A percentile compares a stretch with the other conserved stretches of the same genome.
Evolutionary conservation across 2,329 filamentous ascomycete genomes (phyloP).

Genomic region (Cordyceps cateniannulata): DNA sequence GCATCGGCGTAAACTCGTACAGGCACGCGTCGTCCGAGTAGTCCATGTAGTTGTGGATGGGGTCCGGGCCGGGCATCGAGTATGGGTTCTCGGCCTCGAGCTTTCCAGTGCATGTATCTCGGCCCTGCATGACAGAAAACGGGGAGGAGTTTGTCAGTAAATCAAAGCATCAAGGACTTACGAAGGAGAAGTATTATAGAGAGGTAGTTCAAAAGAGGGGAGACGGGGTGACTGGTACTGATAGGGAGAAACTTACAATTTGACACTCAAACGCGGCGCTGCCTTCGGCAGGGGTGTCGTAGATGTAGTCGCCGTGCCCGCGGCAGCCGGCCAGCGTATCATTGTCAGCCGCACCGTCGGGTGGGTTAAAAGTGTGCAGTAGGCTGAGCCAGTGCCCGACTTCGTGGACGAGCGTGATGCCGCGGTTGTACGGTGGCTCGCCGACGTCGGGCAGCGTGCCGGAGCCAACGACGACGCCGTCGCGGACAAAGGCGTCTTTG

Average conservation of each 20-base stretch:
- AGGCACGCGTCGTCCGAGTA: conserved; percentile 20
- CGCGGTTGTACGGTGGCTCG: background rate
- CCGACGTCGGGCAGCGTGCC: background rate
- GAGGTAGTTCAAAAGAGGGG: too few relatives aligned
- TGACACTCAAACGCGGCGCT: background rate
- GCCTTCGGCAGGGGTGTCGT: background rate
- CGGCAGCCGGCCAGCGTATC: background rate
- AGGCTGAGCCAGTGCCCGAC: background rate
- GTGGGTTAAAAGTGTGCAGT: background rate
- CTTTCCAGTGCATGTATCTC: background rate
- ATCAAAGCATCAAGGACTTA: background rate
- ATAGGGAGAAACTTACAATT: background rate
- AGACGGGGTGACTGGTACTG: too few relatives aligned
- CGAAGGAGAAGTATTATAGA: background rate
- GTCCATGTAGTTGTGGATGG: conserved; percentile 35
- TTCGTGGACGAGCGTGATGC: background rate
- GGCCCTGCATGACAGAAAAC: background rate
- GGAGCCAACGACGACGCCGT: background rate
- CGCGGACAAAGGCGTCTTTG: background rate
- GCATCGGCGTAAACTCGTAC: background rate
- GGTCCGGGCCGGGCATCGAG: conserved; percentile 23
- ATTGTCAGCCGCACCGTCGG: background rate
- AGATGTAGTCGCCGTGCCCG: background rate
- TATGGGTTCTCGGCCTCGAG: background rate
- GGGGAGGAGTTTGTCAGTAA: background rate